These are phyloP conservation scores for Sporothrix brunneoviolacea DNA, from an alignment of 2,329 filamentous ascomycete species.

Conservation along the genomic window DNA sequence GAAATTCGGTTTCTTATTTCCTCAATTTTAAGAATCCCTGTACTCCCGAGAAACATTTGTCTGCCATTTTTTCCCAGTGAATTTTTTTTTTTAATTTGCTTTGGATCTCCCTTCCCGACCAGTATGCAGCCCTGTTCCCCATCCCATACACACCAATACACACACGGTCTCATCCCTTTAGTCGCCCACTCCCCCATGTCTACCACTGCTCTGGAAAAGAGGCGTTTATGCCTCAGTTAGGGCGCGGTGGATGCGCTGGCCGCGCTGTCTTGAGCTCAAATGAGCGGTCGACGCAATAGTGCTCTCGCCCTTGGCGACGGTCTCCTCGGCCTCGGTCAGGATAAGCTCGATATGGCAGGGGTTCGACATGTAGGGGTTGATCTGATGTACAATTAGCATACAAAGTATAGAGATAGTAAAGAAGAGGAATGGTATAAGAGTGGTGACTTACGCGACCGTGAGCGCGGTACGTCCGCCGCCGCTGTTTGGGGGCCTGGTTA, in stretches of 20 bases:
- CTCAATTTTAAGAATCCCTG: neutral
- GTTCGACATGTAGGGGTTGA: conserved; percentile 99
- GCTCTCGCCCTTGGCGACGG: conserved; percentile 79
- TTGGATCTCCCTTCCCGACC: neutral
- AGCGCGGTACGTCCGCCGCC: conserved; percentile 98
- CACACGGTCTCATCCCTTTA: neutral
- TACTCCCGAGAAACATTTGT: neutral
- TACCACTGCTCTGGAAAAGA: too few relatives aligned
- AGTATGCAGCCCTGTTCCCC: neutral
- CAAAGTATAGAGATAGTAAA: neutral
- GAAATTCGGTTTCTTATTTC: neutral
- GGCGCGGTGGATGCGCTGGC: conserved; percentile 57
- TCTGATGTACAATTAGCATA: conserved; percentile 47
- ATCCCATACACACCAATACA: conserved; percentile 11
- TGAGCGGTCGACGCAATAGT: conserved; percentile 60
- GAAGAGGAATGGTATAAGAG: neutral
- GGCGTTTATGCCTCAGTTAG: conserved; percentile 53
- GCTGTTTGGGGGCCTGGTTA: conserved; percentile 99
- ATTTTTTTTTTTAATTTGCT: neutral
- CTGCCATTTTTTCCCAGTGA: neutral
- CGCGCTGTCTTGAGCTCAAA: conserved; percentile 90
- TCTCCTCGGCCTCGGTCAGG: conserved; percentile 95
- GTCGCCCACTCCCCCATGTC: too few relatives aligned
- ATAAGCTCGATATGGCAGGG: conserved; percentile 99
- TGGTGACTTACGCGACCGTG: conserved; percentile 88